Percentiles rank a stretch among this genome's conserved stretches.
Conservation (phyloP, 768 basidiomycete species). For the Rhodosporidiobolus sp. region DNA sequence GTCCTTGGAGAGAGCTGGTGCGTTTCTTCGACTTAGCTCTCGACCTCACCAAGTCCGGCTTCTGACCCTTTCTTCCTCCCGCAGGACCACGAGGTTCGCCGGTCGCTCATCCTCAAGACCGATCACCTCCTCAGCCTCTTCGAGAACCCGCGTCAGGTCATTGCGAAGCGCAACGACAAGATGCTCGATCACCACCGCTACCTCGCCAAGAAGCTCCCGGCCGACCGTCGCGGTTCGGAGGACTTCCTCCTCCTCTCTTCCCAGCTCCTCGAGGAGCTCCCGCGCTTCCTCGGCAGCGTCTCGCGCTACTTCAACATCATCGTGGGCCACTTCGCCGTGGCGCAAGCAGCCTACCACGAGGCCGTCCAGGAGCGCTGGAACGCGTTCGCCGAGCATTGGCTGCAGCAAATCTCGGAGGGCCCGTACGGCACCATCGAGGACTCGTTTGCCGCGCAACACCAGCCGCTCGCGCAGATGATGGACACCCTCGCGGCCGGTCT, state of each 20-base stretch:
- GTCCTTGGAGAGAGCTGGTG: constrained; percentile 40
- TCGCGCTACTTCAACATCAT: constrained; percentile 41
- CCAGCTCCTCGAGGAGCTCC: constrained; percentile 44
- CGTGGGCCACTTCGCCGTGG: constrained; percentile 32
- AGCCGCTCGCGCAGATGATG: constrained; percentile 34
- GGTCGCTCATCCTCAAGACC: constrained; percentile 32
- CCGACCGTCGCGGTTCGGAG: constrained; percentile 34
- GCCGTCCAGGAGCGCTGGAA: constrained; percentile 27
- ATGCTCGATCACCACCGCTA: constrained; percentile 37
- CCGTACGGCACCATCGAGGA: constrained; percentile 10
- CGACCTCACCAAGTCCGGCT: not conserved
- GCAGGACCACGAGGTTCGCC: constrained; percentile 38
- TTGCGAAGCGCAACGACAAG: constrained; percentile 42
- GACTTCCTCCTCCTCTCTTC: constrained; percentile 40
- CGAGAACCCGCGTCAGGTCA: constrained; percentile 40
- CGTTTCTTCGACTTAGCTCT: not conserved
- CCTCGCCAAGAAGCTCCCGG: constrained; percentile 27
- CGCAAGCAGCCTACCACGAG: constrained; percentile 36
- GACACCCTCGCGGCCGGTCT: constrained; percentile 34
- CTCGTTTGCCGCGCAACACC: constrained; percentile 13
- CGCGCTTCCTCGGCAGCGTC: constrained; percentile 41
- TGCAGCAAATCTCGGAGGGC: constrained; percentile 10
- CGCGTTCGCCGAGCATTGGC: constrained; percentile 23
- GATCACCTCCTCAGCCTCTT: constrained; percentile 42
- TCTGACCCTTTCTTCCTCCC: not conserved